Percentiles rank a stretch among this genome's conserved stretches.
phyloP scores from a whole-genome alignment of 495 filamentous ascomycete genomes.

The Penicillium angulare region DNA sequence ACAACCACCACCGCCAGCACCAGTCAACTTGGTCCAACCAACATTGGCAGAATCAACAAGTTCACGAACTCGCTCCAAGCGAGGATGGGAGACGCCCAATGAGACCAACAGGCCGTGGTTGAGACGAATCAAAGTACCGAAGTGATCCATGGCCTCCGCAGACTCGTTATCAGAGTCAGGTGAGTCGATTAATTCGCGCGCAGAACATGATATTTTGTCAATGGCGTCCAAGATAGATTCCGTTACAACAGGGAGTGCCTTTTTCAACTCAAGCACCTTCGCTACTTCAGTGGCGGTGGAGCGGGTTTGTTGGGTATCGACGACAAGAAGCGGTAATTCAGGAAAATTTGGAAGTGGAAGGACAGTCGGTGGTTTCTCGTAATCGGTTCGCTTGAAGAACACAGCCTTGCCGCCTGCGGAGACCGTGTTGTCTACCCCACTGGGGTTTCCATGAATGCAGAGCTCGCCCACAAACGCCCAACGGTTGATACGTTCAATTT shows the following conservation, averaged over 20 bases:
- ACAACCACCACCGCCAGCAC: constrained; percentile 92
- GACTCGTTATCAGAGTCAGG: constrained; percentile 61
- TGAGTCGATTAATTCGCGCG: constrained; percentile 64
- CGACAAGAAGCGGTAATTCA: constrained; percentile 81
- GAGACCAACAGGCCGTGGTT: constrained; percentile 90
- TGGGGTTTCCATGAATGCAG: constrained; percentile 95
- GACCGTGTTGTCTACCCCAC: constrained; percentile 97
- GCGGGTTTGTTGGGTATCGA: constrained; percentile 80
- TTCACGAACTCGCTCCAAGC: constrained; percentile 87
- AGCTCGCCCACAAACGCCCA: constrained; percentile 98
- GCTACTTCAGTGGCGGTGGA: constrained; percentile 81
- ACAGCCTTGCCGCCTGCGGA: constrained; percentile 89
- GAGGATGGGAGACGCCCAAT: constrained; percentile 89
- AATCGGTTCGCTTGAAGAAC: constrained; percentile 79
- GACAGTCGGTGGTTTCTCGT: constrained; percentile 73
- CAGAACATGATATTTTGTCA: constrained; percentile 73
- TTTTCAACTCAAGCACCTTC: constrained; percentile 73
- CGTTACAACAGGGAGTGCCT: constrained; percentile 67
- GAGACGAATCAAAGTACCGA: constrained; percentile 85
- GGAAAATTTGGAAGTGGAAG: constrained; percentile 80
- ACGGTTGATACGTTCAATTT: constrained; percentile 90
- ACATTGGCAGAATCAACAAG: constrained; percentile 86
- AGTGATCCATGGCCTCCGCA: constrained; percentile 56
- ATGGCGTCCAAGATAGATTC: constrained; percentile 79
- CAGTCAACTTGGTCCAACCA: constrained; percentile 96